These are phyloP conservation scores for Suhomyces kilbournensis DNA, from an alignment of 805 yeast species.

Conservation along the genomic window DNA sequence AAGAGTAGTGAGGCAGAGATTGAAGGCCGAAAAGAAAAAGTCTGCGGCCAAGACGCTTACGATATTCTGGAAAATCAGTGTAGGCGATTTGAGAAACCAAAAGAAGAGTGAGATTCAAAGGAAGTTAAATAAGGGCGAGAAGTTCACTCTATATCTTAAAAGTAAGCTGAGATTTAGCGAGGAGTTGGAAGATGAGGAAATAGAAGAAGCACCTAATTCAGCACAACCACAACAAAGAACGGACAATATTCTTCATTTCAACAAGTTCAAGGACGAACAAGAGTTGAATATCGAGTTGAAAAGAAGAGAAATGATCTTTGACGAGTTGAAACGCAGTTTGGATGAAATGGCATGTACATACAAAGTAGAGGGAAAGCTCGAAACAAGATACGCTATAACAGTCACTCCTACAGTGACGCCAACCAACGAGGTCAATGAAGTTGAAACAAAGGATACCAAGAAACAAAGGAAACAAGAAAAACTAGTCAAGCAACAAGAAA, in stretches of 20 bases:
- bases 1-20: conserved; percentile 24
- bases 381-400: conserved; percentile 22
- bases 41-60: conserved; percentile 46
- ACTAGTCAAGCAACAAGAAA: conserved; percentile 1
- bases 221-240: background rate
- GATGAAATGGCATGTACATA: conserved; percentile 28
- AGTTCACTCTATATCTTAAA: conserved; percentile 25
- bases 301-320: conserved; percentile 29
- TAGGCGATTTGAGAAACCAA: conserved; percentile 50
- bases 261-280: conserved; percentile 9
- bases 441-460: background rate
- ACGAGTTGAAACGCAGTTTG: conserved; percentile 23
- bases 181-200: conserved; percentile 9
- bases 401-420: conserved; percentile 9
- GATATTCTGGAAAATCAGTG: conserved; percentile 56
- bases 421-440: background rate
- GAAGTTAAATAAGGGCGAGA: conserved; percentile 44
- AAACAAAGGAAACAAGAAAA: conserved; percentile 2
- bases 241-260: conserved; percentile 2
- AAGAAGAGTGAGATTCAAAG: conserved; percentile 49
- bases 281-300: conserved; percentile 16
- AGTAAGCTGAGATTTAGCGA: conserved; percentile 16
- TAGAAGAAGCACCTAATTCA: conserved; percentile 5
- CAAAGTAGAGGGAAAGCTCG: conserved; percentile 26
- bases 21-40: conserved; percentile 34